phyloP scores from a whole-genome alignment of 1,139 yeast genomes.

The Yamadazyma jaroonii region DNA sequence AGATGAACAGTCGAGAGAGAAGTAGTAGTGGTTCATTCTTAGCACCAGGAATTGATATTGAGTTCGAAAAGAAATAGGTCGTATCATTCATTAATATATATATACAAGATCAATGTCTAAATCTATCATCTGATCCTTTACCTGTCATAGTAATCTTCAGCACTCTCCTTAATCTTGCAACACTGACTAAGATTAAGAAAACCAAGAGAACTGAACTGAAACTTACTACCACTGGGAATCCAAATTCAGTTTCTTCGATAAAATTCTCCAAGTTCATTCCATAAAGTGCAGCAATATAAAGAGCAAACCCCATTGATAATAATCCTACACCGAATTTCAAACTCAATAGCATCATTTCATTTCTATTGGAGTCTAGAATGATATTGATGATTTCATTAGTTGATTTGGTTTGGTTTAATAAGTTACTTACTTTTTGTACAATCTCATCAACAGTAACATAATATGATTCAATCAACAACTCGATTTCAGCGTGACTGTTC shows the following conservation, averaged over 20 bases:
- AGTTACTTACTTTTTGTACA: conserved; percentile 43
- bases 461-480: conserved; percentile 42
- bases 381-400: conserved; percentile 47
- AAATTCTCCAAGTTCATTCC: conserved; percentile 86
- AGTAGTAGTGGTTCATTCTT: conserved; percentile 27
- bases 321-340: conserved; percentile 42
- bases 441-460: conserved; percentile 44
- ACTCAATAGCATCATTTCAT: conserved; percentile 46
- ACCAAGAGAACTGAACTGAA: conserved; percentile 26
- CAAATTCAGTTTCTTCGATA: conserved; percentile 70
- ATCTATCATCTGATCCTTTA: conserved; percentile 6
- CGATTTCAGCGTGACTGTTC: conserved; percentile 42
- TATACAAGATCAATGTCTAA: not conserved
- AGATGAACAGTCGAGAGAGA: conserved; percentile 11
- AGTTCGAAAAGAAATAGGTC: conserved; percentile 18
- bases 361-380: conserved; percentile 45
- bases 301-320: conserved; percentile 37
- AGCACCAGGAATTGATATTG: conserved; percentile 29
- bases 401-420: conserved; percentile 41
- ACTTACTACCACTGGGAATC: conserved; percentile 34
- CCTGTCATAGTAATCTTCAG: conserved; percentile 46
- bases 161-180: conserved; percentile 28
- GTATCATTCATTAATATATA: conserved; percentile 4
- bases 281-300: conserved; percentile 41
- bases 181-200: conserved; percentile 25